Evolutionary conservation across 192 early-diverging fungal genomes (phyloP).

Genomic region (Piromyces sp.): DNA sequence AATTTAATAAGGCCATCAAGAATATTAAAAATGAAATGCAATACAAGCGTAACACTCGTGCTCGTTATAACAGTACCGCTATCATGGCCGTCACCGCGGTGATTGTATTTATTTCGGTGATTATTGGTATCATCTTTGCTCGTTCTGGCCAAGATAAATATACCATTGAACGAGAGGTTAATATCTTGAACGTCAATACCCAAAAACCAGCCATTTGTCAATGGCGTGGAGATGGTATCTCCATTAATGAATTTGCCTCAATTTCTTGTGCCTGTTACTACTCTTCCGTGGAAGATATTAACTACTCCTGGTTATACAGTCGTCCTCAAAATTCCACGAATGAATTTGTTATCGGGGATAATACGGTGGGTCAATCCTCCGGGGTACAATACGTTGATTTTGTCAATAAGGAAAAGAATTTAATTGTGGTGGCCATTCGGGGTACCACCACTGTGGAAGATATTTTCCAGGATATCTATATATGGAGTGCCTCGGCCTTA

Average conservation of each 20-base stretch:
- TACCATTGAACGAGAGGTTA: not conserved
- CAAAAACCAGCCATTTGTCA: not conserved
- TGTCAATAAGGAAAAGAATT: not conserved
- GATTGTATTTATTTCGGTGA: not conserved
- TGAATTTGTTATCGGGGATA: not conserved
- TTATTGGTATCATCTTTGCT: not conserved
- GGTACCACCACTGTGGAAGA: not conserved
- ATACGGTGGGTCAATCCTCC: not conserved
- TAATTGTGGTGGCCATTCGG: not conserved
- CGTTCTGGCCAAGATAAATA: not conserved
- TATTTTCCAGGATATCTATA: not conserved
- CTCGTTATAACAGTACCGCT: not conserved
- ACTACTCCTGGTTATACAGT: not conserved
- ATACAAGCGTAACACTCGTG: not conserved
- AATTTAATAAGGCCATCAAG: not conserved
- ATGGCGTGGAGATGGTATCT: not conserved
- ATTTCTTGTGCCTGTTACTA: not conserved
- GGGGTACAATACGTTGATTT: not conserved
- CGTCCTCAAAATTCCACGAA: not conserved
- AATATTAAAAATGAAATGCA: not conserved
- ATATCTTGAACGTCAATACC: not conserved
- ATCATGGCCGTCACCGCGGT: not conserved
- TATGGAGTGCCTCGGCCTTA: not conserved
- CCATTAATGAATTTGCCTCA: not conserved
- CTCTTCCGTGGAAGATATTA: not conserved